Base-by-base conservation (phyloP, 352 stramenopile genomes). In the Phytophthora nicotianae region DNA sequence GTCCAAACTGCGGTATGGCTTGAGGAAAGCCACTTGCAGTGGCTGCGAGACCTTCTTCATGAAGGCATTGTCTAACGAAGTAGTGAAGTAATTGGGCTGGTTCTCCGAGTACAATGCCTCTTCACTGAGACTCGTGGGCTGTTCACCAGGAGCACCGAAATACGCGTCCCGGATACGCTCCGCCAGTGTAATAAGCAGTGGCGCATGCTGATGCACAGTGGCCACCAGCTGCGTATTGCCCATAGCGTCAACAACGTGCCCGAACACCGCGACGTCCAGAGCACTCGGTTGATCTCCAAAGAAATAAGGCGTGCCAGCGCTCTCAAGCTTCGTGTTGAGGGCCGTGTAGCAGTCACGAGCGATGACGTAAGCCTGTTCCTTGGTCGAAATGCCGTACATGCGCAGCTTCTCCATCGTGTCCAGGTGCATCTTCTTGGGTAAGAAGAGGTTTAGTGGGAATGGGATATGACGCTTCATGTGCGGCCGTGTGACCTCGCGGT, bases 361-460 rank as follows among this genome's bases (percentile, higher is more conserved):
- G 19, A 91, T 74, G 17, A 96, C 75, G 62, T 91, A 96, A 13
- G 83, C 85, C 52, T 90, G 80, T 29, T 96, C 87, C 50, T 93
- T 91, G 10, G 83, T 85, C 19, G 61, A 62, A 40, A 93, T 77
- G 6, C 85, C 84, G 48, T 75, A 77, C 32, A 70, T 21, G 19
- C 80, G 74, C 48, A 93, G 72, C 42, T 72, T 72, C 27, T 79
- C 73, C 70, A 85, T 92, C 6, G 68, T 81, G 40, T 89, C 76
- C 29, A 89, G 42, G 58, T 93, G 87, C 61, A 96, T 89, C 63
- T 93, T 91, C 72, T 94, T 96, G 6, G 87, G 87, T 37, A 96
- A 29, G 20, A 93, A 79, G 47, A 90, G 83, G 67, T 84, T 94
- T 16, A 96, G 54, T 23, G 87, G 87, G 62, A 96, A 96, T 16